A percentile compares a stretch with the other conserved stretches of the same genome.
Conservation (phyloP, 2,329 filamentous ascomycete species). For the Xylariaceae sp. region DNA sequence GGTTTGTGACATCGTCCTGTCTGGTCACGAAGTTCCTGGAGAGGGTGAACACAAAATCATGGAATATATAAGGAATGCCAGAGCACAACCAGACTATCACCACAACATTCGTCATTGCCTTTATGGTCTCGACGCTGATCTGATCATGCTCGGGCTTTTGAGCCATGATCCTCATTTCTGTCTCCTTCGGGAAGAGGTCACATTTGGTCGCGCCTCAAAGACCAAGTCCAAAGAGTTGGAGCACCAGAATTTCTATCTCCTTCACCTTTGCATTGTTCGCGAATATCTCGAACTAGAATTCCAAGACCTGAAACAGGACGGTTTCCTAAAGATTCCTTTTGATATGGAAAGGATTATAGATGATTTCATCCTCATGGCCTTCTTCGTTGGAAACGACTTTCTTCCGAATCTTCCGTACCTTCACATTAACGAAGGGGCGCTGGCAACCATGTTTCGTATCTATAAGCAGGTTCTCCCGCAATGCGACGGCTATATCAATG, state of each 20-base stretch:
- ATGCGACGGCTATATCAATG: constrained; percentile 93
- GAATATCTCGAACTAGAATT: constrained; percentile 98
- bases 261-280: constrained; percentile 95
- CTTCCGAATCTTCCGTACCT: constrained; percentile 91
- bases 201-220: constrained; percentile 83
- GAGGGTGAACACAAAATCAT: constrained; percentile 99
- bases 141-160: constrained; percentile 96
- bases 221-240: constrained; percentile 93
- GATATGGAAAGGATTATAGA: constrained; percentile 97
- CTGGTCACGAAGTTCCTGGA: constrained; percentile 94
- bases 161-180: constrained; percentile 99
- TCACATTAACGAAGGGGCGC: constrained; percentile 96
- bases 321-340: constrained; percentile 70
- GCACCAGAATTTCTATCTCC: constrained; percentile 96
- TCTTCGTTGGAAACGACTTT: constrained; percentile 99
- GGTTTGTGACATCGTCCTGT: constrained; percentile 90
- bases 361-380: constrained; percentile 99
- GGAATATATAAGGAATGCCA: constrained; percentile 98
- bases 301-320: constrained; percentile 77
- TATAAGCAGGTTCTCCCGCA: constrained; percentile 88
- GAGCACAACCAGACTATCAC: constrained; percentile 90
- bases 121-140: constrained; percentile 92
- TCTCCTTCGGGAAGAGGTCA: constrained; percentile 93
- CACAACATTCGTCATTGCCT: constrained; percentile 93
- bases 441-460: constrained; percentile 94